A percentile compares a stretch with the other conserved stretches of the same genome.
Evolutionary conservation across 768 basidiomycete species (phyloP).

Genomic region (Clavaria fumosa): DNA sequence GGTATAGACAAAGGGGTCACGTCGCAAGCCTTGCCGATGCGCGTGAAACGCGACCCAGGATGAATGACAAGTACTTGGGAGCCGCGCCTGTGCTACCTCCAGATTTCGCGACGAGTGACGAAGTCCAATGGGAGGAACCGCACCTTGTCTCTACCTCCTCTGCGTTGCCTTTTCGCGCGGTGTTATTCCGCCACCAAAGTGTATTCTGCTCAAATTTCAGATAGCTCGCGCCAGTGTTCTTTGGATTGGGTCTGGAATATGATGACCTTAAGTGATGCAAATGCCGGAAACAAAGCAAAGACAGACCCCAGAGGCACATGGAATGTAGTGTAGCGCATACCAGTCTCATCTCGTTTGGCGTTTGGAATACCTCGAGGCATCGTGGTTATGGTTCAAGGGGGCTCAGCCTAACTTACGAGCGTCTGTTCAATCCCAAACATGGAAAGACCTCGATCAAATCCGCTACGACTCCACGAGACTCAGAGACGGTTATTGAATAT

Average conservation of each 20-base stretch:
- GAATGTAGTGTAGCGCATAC: constrained; percentile 69
- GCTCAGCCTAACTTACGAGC: background rate
- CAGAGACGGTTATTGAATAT: too few species aligned
- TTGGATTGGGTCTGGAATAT: constrained; percentile 50
- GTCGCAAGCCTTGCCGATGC: constrained; percentile 65
- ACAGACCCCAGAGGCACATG: constrained; percentile 62
- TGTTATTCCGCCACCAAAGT: constrained; percentile 51
- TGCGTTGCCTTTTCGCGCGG: too few species aligned
- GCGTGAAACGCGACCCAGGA: constrained; percentile 57
- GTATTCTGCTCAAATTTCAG: constrained; percentile 63
- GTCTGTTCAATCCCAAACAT: too few species aligned
- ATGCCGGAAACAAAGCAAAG: background rate
- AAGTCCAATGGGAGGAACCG: too few species aligned
- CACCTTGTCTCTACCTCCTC: too few species aligned
- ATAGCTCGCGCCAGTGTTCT: constrained; percentile 65
- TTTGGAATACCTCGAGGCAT: constrained; percentile 82
- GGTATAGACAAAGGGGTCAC: constrained; percentile 55
- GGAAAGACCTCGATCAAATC: too few species aligned
- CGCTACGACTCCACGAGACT: too few species aligned
- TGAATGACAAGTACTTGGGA: constrained; percentile 70
- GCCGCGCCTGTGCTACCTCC: constrained; percentile 39
- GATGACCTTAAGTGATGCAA: constrained; percentile 1
- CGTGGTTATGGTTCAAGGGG: constrained; percentile 3
- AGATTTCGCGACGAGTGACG: constrained; percentile 18
- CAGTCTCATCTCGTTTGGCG: constrained; percentile 65